A percentile compares a stretch with the other conserved stretches of the same genome.
Evolutionary conservation across 306 rosid genomes (phyloP).

Genomic region (Ochetophila trinervis): DNA sequence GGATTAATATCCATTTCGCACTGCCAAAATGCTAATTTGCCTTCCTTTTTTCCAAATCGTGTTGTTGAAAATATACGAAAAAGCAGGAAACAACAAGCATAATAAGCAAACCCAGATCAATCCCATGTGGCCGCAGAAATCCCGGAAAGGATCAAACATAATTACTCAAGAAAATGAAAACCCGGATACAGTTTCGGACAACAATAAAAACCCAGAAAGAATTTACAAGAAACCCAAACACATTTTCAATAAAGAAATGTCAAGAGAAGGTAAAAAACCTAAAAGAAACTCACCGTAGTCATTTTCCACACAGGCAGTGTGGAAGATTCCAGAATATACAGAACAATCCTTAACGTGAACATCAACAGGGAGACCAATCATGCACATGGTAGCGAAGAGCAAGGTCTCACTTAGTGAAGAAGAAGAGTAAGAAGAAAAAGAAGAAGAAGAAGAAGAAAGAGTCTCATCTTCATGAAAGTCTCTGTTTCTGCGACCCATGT

Average conservation of each 20-base stretch:
- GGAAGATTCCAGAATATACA: conserved; percentile 80
- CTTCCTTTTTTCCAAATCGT: background rate
- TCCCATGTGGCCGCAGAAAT: conserved; percentile 10
- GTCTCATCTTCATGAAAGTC: conserved; percentile 37
- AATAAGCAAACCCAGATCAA: conserved; percentile 22
- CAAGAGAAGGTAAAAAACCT: conserved; percentile 10
- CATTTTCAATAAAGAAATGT: background rate
- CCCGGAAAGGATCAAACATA: conserved; percentile 14
- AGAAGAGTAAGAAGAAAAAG: conserved; percentile 19
- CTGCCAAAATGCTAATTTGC: no score
- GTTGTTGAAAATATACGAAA: background rate
- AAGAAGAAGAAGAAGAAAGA: conserved; percentile 20
- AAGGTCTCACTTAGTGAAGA: conserved; percentile 53
- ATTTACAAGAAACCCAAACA: background rate
- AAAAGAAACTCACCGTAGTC: conserved; percentile 45
- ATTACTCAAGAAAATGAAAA: conserved; percentile 9
- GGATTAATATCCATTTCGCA: background rate
- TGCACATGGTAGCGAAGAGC: conserved; percentile 66
- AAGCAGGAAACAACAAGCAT: background rate
- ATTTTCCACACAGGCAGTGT: conserved; percentile 57
- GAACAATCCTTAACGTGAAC: conserved; percentile 82
- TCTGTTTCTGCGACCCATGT: conserved; percentile 61
- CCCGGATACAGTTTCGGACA: conserved; percentile 10
- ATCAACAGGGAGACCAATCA: conserved; percentile 76
- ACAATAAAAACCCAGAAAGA: conserved; percentile 2